phyloP scores from a whole-genome alignment of 352 stramenopile genomes.

The Phytophthora cactorum region DNA sequence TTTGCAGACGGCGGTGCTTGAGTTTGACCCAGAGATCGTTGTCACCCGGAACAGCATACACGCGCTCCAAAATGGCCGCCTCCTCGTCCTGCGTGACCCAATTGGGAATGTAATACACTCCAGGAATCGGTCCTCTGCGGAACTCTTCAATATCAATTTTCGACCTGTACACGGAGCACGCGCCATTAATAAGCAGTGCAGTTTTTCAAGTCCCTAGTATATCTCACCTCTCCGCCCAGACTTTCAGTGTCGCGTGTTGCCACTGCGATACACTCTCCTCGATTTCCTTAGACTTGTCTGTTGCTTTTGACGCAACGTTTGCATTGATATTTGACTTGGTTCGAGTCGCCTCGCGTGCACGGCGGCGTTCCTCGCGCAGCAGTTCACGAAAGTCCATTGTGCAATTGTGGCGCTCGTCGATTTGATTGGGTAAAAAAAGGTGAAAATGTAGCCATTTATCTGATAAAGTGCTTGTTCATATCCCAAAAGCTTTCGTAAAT shows the following conservation, averaged over 20 bases:
- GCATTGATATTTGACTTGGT: not conserved
- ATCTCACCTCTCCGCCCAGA: constrained; percentile 39
- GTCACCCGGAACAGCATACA: constrained; percentile 52
- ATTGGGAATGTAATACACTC: constrained; percentile 67
- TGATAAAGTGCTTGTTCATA: no score
- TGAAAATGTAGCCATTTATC: no score
- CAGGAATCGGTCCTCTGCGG: constrained; percentile 42
- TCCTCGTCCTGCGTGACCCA: constrained; percentile 71
- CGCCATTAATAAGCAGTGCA: not conserved
- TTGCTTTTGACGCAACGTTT: not conserved
- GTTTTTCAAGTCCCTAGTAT: not conserved
- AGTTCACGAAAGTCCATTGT: constrained; percentile 62
- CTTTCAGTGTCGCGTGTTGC: constrained; percentile 23
- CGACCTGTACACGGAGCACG: constrained; percentile 16
- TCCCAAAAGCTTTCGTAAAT: no score
- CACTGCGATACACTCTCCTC: constrained; percentile 7
- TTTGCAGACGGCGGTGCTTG: constrained; percentile 69
- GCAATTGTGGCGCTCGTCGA: not conserved
- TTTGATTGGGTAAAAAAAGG: not conserved
- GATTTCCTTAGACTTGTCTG: not conserved
- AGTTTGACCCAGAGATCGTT: constrained; percentile 61
- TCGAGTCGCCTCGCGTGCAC: constrained; percentile 32
- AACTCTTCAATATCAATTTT: constrained; percentile 45
- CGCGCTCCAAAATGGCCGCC: constrained; percentile 54
- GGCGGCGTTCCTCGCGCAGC: constrained; percentile 57